Conservation (phyloP, 2,329 filamentous ascomycete species). For the Cladosporium austrohemisphaericum region DNA sequence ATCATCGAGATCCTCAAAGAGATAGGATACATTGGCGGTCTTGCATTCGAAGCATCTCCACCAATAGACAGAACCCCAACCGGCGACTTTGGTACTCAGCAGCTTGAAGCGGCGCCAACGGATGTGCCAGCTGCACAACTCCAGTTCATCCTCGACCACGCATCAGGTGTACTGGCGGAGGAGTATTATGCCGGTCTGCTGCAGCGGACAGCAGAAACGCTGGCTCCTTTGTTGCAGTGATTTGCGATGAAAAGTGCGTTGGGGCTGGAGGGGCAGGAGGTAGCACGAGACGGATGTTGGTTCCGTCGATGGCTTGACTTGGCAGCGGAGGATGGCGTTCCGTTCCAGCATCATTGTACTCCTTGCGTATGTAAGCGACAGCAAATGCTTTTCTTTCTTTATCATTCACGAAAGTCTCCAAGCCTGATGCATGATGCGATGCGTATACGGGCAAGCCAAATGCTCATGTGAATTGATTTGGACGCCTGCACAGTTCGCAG, state of each 20-base stretch:
- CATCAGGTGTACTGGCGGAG: not conserved
- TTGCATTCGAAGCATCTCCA: not conserved
- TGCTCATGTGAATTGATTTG: too few relatives aligned
- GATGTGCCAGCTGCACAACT: not conserved
- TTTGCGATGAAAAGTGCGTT: too few relatives aligned
- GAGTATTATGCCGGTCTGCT: not conserved
- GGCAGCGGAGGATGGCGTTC: not conserved
- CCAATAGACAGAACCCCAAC: not conserved
- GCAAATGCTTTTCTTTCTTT: too few relatives aligned
- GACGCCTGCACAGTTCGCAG: too few relatives aligned
- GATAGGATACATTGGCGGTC: not conserved
- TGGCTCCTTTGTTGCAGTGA: not conserved
- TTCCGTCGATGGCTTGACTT: not conserved
- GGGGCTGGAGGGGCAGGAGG: not conserved
- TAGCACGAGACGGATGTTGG: not conserved
- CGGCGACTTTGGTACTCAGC: not conserved
- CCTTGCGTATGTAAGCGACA: too few relatives aligned
- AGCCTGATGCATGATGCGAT: too few relatives aligned
- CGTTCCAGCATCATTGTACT: too few relatives aligned
- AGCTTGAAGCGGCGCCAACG: not conserved
- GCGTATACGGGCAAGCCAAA: too few relatives aligned
- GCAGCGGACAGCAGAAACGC: not conserved
- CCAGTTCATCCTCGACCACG: constrained; percentile 6
- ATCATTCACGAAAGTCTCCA: too few relatives aligned
- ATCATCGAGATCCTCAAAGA: not conserved